A percentile compares a stretch with the other conserved stretches of the same genome.
phyloP scores from a whole-genome alignment of 352 stramenopile species.

The Labyrinthula sp. region DNA sequence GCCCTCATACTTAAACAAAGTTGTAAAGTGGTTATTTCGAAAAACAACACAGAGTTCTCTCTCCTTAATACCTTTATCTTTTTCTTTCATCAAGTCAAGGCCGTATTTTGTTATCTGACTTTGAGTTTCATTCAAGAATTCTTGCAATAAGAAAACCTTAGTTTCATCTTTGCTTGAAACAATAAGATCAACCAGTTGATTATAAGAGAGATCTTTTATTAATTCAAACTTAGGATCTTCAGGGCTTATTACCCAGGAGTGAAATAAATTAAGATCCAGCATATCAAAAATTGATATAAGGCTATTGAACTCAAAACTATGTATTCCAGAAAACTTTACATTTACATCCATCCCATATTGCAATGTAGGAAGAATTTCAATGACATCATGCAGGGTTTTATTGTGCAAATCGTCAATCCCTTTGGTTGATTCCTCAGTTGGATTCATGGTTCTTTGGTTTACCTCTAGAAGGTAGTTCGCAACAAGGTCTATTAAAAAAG shows the following conservation, averaged over 20 bases:
- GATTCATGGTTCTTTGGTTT: constrained; percentile 7
- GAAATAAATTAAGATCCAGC: constrained; percentile 73
- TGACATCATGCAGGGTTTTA: too few species aligned
- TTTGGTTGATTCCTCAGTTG: constrained; percentile 51
- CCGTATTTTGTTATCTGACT: constrained; percentile 83
- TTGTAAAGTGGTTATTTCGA: constrained; percentile 95
- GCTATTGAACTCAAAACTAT: constrained; percentile 80
- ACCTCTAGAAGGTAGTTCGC: constrained; percentile 51
- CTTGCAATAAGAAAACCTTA: constrained; percentile 29
- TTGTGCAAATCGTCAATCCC: too few species aligned
- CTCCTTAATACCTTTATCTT: constrained; percentile 60
- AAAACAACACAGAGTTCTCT: constrained; percentile 83
- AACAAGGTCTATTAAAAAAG: constrained; percentile 67
- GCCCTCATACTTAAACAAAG: constrained; percentile 76
- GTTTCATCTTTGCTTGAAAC: constrained; percentile 55
- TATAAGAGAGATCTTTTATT: constrained; percentile 78
- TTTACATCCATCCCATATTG: constrained; percentile 92
- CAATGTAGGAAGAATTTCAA: constrained; percentile 67
- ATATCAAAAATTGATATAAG: constrained; percentile 82
- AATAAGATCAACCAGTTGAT: constrained; percentile 80
- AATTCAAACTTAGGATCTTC: constrained; percentile 48
- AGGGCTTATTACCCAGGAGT: constrained; percentile 87
- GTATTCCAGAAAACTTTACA: constrained; percentile 73
- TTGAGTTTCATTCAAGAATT: constrained; percentile 63
- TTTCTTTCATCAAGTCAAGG: constrained; percentile 66